These are phyloP conservation scores for Clathrospora elynae DNA, from an alignment of 2,329 filamentous ascomycete genomes.

Conservation along the genomic window DNA sequence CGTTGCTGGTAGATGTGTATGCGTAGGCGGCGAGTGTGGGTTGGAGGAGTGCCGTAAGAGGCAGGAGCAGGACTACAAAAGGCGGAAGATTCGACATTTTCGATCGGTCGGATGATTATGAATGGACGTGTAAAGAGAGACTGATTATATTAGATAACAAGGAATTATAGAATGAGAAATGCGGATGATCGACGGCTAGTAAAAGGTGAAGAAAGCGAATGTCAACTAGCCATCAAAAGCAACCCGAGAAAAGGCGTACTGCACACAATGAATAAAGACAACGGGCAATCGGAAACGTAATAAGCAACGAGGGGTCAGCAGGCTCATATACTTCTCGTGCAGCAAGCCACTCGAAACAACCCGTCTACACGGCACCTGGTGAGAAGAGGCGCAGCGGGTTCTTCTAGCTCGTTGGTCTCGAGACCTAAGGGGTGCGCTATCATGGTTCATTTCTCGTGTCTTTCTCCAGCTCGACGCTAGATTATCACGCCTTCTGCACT, in stretches of 20 bases:
- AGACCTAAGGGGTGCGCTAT: neutral
- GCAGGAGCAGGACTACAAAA: constrained; percentile 31
- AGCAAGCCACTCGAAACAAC: constrained; percentile 11
- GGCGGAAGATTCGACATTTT: constrained; percentile 26
- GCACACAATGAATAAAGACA: constrained; percentile 2
- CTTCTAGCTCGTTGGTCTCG: neutral
- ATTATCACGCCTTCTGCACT: constrained; percentile 8
- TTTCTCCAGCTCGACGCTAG: constrained; percentile 10
- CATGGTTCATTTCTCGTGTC: neutral
- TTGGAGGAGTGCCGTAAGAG: constrained; percentile 32
- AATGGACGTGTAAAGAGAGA: constrained; percentile 1
- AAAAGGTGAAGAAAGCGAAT: constrained; percentile 12
- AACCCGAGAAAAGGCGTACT: too few relatives aligned
- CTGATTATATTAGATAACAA: constrained; percentile 10
- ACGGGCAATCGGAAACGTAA: constrained; percentile 2
- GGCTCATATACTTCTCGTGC: constrained; percentile 26
- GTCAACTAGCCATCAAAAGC: constrained; percentile 18
- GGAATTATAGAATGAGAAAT: constrained; percentile 3
- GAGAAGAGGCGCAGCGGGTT: neutral
- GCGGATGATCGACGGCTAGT: constrained; percentile 13
- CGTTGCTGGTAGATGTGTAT: constrained; percentile 37
- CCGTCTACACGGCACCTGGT: constrained; percentile 12
- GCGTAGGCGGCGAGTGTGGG: constrained; percentile 28
- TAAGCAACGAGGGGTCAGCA: constrained; percentile 15
- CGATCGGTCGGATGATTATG: neutral